Base-by-base conservation (phyloP, 2,329 filamentous ascomycete species). In the Cytospora piceae region DNA sequence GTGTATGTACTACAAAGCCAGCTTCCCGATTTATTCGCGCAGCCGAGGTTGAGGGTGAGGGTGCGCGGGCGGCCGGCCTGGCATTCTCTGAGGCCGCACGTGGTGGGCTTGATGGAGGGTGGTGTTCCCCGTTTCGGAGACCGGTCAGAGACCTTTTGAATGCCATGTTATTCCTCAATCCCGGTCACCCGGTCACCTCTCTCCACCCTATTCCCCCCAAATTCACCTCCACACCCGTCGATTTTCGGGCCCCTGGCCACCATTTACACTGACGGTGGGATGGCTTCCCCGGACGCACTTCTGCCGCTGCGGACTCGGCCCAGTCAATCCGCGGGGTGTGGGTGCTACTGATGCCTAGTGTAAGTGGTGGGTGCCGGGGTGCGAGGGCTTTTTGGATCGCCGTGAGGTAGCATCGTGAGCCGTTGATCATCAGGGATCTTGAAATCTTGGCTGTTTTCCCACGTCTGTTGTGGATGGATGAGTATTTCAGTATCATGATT, bases 91-190 rank as follows among this genome's bases (percentile, higher is more conserved):
- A 51, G 24, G 59, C 49, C 59, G 52, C 60, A 62, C 60, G 52
- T 62, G 60, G 52, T 56, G 31, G 27, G 46, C 52, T 24, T 62
- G 60, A 62, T 56, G 60, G 60, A 56, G 60, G 60, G 52, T 27
- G 60, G 34, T 39, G 37, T 56, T 62, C 52, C 60, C 60, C n/a
- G n/a, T 49, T 62, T 62, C 37, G 60, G 60, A 37, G 60, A 62
- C 60, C 60, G 60, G 60, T 62, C 37, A 62, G 60, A 56, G 14
- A 34, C 17, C 59, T 29, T 27, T 53, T 37, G 37, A n/a, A 8
- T 24, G 24, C 32, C 27, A 39, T 22, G 24, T 56, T 12, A 9
- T 34, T 24, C 46, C 54, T 62, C 60, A 56, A 62, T 20, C 60
- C 27, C 27, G 27, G 52, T 55, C 60, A 49, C 24, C 55, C 27